These are phyloP conservation scores for Trichosporon faecale DNA, from an alignment of 1,284 basidiomycete species.

Conservation along the genomic window DNA sequence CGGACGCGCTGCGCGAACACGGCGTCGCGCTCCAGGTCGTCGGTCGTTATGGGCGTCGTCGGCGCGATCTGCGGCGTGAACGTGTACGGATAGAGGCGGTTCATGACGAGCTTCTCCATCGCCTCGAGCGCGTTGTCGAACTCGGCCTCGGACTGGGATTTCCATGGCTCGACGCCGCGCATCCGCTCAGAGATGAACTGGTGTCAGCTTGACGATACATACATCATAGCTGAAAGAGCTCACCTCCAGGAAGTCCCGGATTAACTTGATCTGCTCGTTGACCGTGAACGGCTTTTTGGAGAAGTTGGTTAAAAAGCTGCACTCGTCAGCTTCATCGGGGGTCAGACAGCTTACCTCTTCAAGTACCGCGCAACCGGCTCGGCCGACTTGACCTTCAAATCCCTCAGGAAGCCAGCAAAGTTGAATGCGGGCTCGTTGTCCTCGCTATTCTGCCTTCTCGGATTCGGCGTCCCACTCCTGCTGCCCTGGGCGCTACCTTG, in stretches of 20 bases:
- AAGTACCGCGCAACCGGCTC: slow-evolving; percentile 88
- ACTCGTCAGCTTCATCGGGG: slow-evolving; percentile 30
- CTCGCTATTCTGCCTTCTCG: background rate
- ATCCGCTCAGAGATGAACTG: slow-evolving; percentile 86
- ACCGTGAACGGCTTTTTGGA: slow-evolving; percentile 82
- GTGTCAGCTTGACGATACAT: slow-evolving; percentile 6
- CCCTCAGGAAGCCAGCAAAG: slow-evolving; percentile 68
- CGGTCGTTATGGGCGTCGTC: slow-evolving; percentile 76
- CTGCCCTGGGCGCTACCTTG: background rate
- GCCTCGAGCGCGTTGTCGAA: slow-evolving; percentile 97
- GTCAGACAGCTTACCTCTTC: slow-evolving; percentile 63
- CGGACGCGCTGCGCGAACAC: slow-evolving; percentile 86
- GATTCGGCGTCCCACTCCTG: background rate
- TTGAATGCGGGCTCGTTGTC: slow-evolving; percentile 45
- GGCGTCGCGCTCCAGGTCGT: slow-evolving; percentile 91
- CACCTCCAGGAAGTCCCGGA: slow-evolving; percentile 84
- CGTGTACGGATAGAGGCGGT: slow-evolving; percentile 87
- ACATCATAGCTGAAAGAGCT: slow-evolving; percentile 39
- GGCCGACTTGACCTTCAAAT: slow-evolving; percentile 77
- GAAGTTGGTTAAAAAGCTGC: slow-evolving; percentile 85
- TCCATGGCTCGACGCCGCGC: slow-evolving; percentile 78
- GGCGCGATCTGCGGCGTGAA: slow-evolving; percentile 76
- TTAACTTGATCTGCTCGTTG: slow-evolving; percentile 85
- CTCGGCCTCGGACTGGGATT: slow-evolving; percentile 68
- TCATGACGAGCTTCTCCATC: slow-evolving; percentile 99